phyloP scores from a whole-genome alignment of 805 yeast genomes.

The Alloascoidea africana region DNA sequence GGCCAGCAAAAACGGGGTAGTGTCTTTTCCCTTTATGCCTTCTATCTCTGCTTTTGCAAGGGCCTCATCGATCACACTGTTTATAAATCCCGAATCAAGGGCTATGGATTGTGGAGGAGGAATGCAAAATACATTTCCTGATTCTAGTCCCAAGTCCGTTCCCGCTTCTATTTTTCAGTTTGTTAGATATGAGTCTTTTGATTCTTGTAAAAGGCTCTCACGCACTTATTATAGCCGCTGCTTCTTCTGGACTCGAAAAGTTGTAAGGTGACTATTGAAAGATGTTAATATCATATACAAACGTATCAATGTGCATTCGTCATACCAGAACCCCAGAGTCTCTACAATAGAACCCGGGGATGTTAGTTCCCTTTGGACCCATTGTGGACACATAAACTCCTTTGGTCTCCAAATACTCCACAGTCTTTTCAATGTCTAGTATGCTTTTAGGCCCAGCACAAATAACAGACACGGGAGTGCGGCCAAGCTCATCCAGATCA shows the following conservation, averaged over 20 bases:
- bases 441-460: slow-evolving; percentile 88
- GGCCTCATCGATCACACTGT: slow-evolving; percentile 41
- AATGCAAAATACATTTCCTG: slow-evolving; percentile 69
- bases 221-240: slow-evolving; percentile 45
- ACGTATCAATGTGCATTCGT: background rate
- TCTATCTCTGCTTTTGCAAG: slow-evolving; percentile 32
- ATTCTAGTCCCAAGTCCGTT: slow-evolving; percentile 30
- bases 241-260: slow-evolving; percentile 34
- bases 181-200: background rate
- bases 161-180: slow-evolving; percentile 16
- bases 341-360: slow-evolving; percentile 75
- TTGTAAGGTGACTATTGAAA: slow-evolving; percentile 39
- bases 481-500: slow-evolving; percentile 70
- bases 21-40: slow-evolving; percentile 52
- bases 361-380: slow-evolving; percentile 32
- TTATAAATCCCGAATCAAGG: slow-evolving; percentile 35
- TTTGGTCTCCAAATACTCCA: slow-evolving; percentile 81
- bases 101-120: slow-evolving; percentile 66
- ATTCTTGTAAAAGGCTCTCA: background rate
- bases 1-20: slow-evolving; percentile 64
- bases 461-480: slow-evolving; percentile 79
- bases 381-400: slow-evolving; percentile 75
- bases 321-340: slow-evolving; percentile 44
- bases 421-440: slow-evolving; percentile 62
- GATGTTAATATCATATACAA: background rate